Evolutionary conservation across 169 alveolate species (phyloP).

Genomic region (Besnoitia besnoiti): DNA sequence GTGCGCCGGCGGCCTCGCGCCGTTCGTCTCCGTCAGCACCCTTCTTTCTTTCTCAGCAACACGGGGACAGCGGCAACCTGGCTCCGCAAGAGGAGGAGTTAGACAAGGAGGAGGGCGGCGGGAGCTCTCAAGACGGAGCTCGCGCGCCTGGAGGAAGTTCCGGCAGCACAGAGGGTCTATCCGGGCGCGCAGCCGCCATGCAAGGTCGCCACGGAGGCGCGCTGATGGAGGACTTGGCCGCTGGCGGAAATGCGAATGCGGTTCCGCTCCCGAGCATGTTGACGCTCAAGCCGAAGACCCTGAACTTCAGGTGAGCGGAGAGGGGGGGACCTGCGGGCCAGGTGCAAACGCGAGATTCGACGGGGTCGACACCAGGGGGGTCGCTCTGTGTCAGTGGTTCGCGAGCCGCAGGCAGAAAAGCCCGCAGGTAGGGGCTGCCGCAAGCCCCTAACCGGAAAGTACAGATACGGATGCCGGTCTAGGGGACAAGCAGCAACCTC

Average conservation of each 20-base stretch:
- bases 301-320: not conserved
- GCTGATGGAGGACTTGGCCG: not conserved
- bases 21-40: not conserved
- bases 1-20: not conserved
- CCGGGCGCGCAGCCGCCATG: not conserved
- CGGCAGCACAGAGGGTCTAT: not conserved
- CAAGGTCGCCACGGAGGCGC: conserved; percentile 18
- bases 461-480: too few species aligned
- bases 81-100: too few species aligned
- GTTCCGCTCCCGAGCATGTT: conserved; percentile 3
- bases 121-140: not conserved
- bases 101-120: not conserved
- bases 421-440: too few species aligned
- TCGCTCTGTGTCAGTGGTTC: too few species aligned
- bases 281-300: not conserved
- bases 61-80: too few species aligned
- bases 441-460: too few species aligned
- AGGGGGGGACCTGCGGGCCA: not conserved
- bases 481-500: too few species aligned
- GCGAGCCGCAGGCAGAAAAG: too few species aligned
- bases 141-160: not conserved
- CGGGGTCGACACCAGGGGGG: too few species aligned
- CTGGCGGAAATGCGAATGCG: not conserved
- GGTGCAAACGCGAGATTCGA: too few species aligned
- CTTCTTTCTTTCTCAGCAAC: too few species aligned